Conservation (phyloP, 176 grass and related monocot species). For the Oryza punctata region DNA sequence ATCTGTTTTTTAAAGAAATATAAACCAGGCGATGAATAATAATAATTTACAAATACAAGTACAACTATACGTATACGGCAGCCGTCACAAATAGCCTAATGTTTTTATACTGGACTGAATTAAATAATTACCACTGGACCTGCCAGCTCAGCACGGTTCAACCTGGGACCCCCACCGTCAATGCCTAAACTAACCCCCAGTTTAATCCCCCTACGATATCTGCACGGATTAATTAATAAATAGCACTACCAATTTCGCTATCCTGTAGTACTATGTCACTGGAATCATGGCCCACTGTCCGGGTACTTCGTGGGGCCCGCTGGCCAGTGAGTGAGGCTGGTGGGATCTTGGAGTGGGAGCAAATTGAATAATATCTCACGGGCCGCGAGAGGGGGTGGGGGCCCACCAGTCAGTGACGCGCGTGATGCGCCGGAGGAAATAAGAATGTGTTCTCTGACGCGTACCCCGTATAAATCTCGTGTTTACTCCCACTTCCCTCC, state of each 20-base stretch:
- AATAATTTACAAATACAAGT: neutral
- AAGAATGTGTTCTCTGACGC: constrained; percentile 49
- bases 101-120: neutral
- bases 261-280: neutral
- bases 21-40: neutral
- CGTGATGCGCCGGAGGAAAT: constrained; percentile 23
- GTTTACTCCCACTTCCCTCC: neutral
- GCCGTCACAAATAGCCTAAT: neutral
- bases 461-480: constrained; percentile 40
- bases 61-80: neutral
- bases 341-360: rapidly evolving
- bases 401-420: neutral
- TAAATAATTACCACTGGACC: neutral
- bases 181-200: constrained; percentile 20
- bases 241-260: rapidly evolving
- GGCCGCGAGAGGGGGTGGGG: neutral
- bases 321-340: rapidly evolving
- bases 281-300: neutral
- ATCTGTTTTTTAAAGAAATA: constrained; percentile 3
- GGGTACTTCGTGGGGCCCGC: neutral
- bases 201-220: neutral
- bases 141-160: constrained; percentile 38
- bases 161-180: constrained; percentile 31
- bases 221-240: neutral
- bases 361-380: constrained; percentile 33